Evolutionary conservation across 1,139 yeast genomes (phyloP).

Genomic region (Diutina mesorugosa): DNA sequence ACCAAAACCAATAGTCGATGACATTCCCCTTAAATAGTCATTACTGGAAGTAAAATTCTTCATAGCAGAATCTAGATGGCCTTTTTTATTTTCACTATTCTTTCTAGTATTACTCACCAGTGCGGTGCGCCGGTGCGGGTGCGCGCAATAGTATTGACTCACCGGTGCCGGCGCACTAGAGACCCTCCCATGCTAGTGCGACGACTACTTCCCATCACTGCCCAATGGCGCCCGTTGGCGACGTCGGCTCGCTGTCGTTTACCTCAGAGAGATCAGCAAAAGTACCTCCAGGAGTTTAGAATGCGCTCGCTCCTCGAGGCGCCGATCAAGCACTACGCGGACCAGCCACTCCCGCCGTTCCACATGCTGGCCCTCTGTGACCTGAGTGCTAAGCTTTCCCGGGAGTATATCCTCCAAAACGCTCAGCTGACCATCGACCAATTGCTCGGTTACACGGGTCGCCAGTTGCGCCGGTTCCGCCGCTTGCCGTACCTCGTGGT

Average conservation of each 20-base stretch:
- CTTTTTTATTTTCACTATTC: no score
- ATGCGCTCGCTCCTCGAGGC: slow-evolving; percentile 38
- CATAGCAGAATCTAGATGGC: no score
- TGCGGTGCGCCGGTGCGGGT: no score
- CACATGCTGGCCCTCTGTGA: slow-evolving; percentile 31
- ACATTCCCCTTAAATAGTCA: no score
- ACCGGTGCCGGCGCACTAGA: no score
- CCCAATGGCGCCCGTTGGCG: not conserved
- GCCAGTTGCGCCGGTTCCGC: slow-evolving; percentile 56
- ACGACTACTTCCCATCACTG: not conserved
- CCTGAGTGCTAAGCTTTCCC: slow-evolving; percentile 23
- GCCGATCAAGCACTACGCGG: slow-evolving; percentile 37
- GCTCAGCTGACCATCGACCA: slow-evolving; percentile 32
- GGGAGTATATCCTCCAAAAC: slow-evolving; percentile 19
- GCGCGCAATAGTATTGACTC: no score
- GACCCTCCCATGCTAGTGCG: not conserved
- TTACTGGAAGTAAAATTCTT: no score
- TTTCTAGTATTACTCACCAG: no score
- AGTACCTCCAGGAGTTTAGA: slow-evolving; percentile 25
- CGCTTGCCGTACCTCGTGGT: slow-evolving; percentile 72
- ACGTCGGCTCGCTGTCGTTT: not conserved
- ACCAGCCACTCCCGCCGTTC: slow-evolving; percentile 32
- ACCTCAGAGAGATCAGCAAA: not conserved
- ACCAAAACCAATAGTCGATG: no score
- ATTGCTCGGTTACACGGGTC: slow-evolving; percentile 29